phyloP scores from a whole-genome alignment of 2,329 filamentous ascomycete genomes.

The Orbilia brochopaga region DNA sequence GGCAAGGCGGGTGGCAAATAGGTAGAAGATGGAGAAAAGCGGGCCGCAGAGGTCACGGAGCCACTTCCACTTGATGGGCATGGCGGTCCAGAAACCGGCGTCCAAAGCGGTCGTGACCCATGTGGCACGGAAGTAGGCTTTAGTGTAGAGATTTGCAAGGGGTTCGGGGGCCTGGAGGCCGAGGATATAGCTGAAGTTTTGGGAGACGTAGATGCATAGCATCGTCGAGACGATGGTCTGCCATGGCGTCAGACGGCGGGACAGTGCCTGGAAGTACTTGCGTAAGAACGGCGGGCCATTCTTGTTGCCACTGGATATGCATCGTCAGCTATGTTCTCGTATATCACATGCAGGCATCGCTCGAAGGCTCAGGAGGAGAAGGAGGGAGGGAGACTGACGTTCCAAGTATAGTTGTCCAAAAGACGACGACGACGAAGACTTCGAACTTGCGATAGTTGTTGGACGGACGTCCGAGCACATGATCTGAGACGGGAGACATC shows the following conservation, averaged over 20 bases:
- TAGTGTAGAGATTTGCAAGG: slow-evolving; percentile 88
- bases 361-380: slow-evolving; percentile 27
- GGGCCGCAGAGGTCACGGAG: slow-evolving; percentile 81
- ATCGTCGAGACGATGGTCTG: slow-evolving; percentile 86
- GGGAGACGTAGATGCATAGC: slow-evolving; percentile 85
- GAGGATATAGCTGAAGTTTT: slow-evolving; percentile 91
- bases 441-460: slow-evolving; percentile 90
- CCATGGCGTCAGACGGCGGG: slow-evolving; percentile 79
- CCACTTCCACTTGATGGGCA: slow-evolving; percentile 83
- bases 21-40: slow-evolving; percentile 85
- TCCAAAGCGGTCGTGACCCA: slow-evolving; percentile 95
- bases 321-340: slow-evolving; percentile 45
- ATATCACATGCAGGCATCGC: slow-evolving; percentile 26
- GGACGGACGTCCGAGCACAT: slow-evolving; percentile 88
- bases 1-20: slow-evolving; percentile 89
- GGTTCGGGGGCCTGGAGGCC: slow-evolving; percentile 92
- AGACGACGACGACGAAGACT: slow-evolving; percentile 85
- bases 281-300: slow-evolving; percentile 82
- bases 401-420: slow-evolving; percentile 86
- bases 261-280: slow-evolving; percentile 73
- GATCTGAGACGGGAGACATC: slow-evolving; percentile 64
- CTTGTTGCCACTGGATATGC: slow-evolving; percentile 71
- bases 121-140: slow-evolving; percentile 91
- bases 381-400: slow-evolving; percentile 63
- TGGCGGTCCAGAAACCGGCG: slow-evolving; percentile 97